Conservation (phyloP, 441 rosid genomes). For the Viola pubescens region DNA sequence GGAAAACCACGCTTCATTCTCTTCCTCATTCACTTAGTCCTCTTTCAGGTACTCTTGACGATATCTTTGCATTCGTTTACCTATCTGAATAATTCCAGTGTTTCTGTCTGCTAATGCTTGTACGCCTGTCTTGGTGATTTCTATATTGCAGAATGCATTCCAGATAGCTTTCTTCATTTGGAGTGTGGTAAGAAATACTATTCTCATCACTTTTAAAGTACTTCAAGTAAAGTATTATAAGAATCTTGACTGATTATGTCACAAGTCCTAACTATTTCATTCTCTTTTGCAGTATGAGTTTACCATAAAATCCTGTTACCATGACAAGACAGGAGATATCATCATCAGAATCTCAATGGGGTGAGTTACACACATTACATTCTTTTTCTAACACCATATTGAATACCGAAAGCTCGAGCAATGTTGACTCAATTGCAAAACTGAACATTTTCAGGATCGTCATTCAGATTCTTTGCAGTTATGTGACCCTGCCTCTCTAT, state of each 20-base stretch:
- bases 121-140: background rate
- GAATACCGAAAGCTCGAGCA: background rate
- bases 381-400: no score
- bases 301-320: slow-evolving; percentile 49
- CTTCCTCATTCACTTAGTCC: slow-evolving; percentile 69
- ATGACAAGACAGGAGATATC: slow-evolving; percentile 39
- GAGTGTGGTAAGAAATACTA: slow-evolving; percentile 45
- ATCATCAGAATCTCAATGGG: slow-evolving; percentile 72
- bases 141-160: slow-evolving; percentile 58
- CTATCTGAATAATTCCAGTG: background rate
- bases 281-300: slow-evolving; percentile 49
- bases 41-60: slow-evolving; percentile 56
- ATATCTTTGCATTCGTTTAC: background rate
- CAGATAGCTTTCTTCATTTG: slow-evolving; percentile 80
- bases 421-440: slow-evolving; percentile 7
- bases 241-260: no score
- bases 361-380: slow-evolving; percentile 28
- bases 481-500: slow-evolving; percentile 86
- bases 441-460: slow-evolving; percentile 43
- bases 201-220: background rate
- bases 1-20: slow-evolving; percentile 78
- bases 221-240: background rate
- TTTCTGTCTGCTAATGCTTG: background rate
- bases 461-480: slow-evolving; percentile 81
- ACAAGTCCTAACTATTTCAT: background rate